Evolutionary conservation across 75 land plant genomes (phyloP).

Genomic region (Selaginella tamariscina): DNA sequence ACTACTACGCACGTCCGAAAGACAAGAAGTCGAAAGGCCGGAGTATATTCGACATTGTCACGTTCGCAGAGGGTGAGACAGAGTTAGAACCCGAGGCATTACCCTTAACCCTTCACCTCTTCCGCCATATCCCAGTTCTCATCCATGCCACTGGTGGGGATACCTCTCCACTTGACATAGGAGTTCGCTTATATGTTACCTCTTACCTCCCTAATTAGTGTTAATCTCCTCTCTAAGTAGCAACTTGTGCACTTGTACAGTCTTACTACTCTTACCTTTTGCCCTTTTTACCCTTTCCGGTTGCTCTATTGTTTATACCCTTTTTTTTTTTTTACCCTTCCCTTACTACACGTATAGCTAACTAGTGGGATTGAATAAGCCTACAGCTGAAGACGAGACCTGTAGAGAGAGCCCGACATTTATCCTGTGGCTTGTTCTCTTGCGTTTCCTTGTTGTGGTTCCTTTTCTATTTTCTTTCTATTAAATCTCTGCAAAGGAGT

Average conservation of each 20-base stretch:
- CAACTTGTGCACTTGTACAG: not conserved
- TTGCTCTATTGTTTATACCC: not conserved
- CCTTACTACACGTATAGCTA: not conserved
- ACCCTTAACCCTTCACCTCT: conserved; percentile 50
- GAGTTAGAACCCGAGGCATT: conserved; percentile 46
- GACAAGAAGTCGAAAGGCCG: conserved; percentile 25
- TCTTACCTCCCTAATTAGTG: conserved; percentile 32
- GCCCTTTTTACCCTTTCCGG: not conserved
- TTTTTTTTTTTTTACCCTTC: not conserved
- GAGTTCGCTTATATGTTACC: conserved; percentile 47
- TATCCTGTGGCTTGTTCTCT: too few relatives aligned
- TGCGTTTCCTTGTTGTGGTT: not conserved
- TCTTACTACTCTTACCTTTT: not conserved
- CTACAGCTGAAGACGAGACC: not conserved
- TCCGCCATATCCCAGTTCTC: conserved; percentile 40
- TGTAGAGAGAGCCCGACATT: not conserved
- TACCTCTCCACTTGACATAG: conserved; percentile 65
- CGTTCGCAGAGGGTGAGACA: conserved; percentile 27
- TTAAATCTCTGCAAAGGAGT: not conserved
- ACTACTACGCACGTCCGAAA: conserved; percentile 21
- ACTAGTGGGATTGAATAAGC: not conserved
- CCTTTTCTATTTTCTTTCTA: not conserved
- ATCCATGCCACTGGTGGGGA: conserved; percentile 64
- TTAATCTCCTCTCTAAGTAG: not conserved
- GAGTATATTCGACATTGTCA: conserved; percentile 49